phyloP scores from a whole-genome alignment of 1,284 basidiomycete genomes.

The Kalmanozyma brasiliensis region DNA sequence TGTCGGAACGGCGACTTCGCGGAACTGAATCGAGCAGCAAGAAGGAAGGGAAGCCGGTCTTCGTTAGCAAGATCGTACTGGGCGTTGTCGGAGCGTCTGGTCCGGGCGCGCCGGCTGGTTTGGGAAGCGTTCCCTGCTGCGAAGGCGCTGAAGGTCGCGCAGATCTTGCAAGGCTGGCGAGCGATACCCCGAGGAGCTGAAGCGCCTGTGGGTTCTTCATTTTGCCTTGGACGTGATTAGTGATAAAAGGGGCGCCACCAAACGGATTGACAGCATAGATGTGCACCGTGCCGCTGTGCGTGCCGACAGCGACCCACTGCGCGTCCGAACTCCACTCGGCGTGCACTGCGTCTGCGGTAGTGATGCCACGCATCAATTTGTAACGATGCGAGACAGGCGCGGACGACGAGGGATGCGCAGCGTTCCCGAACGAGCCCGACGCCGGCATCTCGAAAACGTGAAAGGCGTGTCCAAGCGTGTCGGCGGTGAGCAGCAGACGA shows the following conservation, averaged over 20 bases:
- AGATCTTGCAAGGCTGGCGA: constrained; percentile 33
- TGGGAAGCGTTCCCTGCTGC: constrained; percentile 6
- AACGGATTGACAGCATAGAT: constrained; percentile 44
- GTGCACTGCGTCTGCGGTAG: constrained; percentile 36
- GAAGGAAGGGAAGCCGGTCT: constrained; percentile 17
- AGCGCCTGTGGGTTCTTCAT: constrained; percentile 22
- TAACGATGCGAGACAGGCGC: constrained; percentile 32
- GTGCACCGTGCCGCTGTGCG: constrained; percentile 44
- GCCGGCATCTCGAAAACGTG: constrained; percentile 40
- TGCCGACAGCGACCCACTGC: constrained; percentile 45
- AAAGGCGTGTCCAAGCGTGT: constrained; percentile 39
- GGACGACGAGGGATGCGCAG: background rate
- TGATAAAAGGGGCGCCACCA: constrained; percentile 31
- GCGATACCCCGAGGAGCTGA: constrained; percentile 29
- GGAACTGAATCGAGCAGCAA: constrained; percentile 2
- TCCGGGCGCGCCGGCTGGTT: background rate
- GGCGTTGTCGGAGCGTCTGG: background rate
- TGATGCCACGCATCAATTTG: constrained; percentile 47
- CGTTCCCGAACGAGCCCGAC: constrained; percentile 21
- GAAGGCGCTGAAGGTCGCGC: constrained; percentile 10
- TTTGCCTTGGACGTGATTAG: constrained; percentile 37
- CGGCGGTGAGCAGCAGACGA: constrained; percentile 34
- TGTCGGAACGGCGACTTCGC: background rate
- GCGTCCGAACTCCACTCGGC: constrained; percentile 40
- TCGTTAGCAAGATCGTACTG: background rate